These are phyloP conservation scores for Lipomyces japonicus DNA, from an alignment of 805 yeast species.

Conservation along the genomic window DNA sequence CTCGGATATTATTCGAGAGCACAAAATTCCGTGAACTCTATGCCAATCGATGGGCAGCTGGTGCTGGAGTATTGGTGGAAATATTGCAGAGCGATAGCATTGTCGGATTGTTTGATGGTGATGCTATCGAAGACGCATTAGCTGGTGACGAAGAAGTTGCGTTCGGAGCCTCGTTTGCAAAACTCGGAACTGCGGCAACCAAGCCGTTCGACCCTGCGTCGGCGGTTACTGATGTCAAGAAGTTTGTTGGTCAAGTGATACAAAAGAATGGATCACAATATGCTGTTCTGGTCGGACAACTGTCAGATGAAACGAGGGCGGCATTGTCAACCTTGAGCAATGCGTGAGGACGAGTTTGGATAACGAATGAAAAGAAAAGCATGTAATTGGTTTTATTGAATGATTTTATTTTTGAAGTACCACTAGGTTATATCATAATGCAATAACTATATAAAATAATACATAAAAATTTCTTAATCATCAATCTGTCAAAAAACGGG, in stretches of 20 bases:
- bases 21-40: slow-evolving; percentile 44
- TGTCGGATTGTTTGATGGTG: slow-evolving; percentile 16
- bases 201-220: slow-evolving; percentile 70
- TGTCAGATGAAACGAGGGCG: not conserved
- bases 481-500: no score
- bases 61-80: slow-evolving; percentile 11
- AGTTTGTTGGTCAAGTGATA: slow-evolving; percentile 9
- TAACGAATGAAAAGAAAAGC: no score
- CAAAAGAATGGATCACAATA: not conserved
- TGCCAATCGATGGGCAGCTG: slow-evolving; percentile 39
- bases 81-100: slow-evolving; percentile 12
- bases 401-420: no score
- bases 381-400: no score
- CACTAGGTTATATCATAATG: no score
- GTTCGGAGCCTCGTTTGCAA: slow-evolving; percentile 84
- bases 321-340: no score
- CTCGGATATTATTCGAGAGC: slow-evolving; percentile 43
- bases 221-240: slow-evolving; percentile 36
- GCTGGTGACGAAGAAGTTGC: slow-evolving; percentile 57
- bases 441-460: no score
- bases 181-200: slow-evolving; percentile 57
- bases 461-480: no score
- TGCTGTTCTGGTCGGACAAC: not conserved
- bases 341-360: no score
- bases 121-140: slow-evolving; percentile 34